Evolutionary conservation across 805 yeast genomes (phyloP), one percentile per base, ranked within the genome.

Genomic region (Clavispora fructus): DNA sequence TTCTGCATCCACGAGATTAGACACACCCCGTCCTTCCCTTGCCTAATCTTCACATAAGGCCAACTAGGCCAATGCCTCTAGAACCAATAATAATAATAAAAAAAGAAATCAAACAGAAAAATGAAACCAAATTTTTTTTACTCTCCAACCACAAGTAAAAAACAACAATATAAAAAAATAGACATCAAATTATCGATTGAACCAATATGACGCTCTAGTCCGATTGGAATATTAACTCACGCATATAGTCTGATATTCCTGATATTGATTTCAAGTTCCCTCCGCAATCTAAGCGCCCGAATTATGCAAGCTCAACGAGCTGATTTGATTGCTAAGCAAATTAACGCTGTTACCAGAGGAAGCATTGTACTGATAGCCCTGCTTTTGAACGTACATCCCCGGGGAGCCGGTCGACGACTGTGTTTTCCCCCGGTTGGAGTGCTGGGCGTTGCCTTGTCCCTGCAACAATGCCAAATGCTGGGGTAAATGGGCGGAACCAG

Each of bases 261-360:
- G 6, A 25, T 37, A 7, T 23, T 25, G 17, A 19, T 12, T 35
- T 19, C 27, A 7, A 6, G 8, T 11, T 19, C 8, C 14, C 39
- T 19, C 5, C 32, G 17, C 26, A 11, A 12, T n/a, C 17, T 33
- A 45, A 26, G 41, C 29, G 16, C 43, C 42, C n/a, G 49, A 26
- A 35, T 46, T 52, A 39, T 46, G 44, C 45, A 53, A 53, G 39
- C 49, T 50, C 52, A 53, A 50, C 27, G 71, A 60, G 50, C 64
- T 65, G 48, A 69, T 61, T 43, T 67, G 72, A 46, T 54, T 61
- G 33, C 65, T 56, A 58, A 43, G 54, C 52, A 49, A 31, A 16
- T 40, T 40, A 10, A 40, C 30, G n/a, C 28, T 30, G 35, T 45
- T 32, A 31, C 28, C 38, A 26, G 40, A 38, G 7, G 35, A 29